Evolutionary conservation across 495 filamentous ascomycete species (phyloP), one percentile per base, ranked within the genome.

Genomic region (Aspergillus bridgeri): DNA sequence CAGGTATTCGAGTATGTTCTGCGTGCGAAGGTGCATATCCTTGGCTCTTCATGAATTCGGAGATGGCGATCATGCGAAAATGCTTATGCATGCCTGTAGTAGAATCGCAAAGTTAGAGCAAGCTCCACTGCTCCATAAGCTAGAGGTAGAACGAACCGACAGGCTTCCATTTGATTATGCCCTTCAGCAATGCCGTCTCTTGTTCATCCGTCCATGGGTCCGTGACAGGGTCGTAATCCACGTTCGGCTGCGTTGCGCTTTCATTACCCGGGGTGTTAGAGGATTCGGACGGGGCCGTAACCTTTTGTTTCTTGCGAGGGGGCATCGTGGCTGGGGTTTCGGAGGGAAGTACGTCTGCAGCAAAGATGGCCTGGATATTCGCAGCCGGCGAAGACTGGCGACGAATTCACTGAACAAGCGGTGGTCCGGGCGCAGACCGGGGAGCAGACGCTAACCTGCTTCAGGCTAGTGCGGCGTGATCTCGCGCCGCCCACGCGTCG

Each of bases 141-240:
- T 18, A 13, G 20, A 44, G 11, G 23, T 24, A 6, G 47, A 59
- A 78, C 79, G 68, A 67, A 92, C 93, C 94, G 59, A 92, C 91
- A 43, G 94, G 94, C 67, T 98, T 98, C 86, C 91, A 95, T 68
- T 86, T 83, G 48, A 98, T 91, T 52, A 91, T 81, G 43, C 85
- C 89, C 67, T 97, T 97, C 75, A 97, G 89, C 3, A 98, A 76
- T 5, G 87, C 89, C 3, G 90, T 90, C 61, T 96, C 89, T 67
- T 98, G 93, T 62, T 96, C 94, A 68, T 97, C 91, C 0, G 91
- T 96, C 94, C 94, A 98, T 1, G 86, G 83, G 51, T 95, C 90
- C 42, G 82, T 82, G 18, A 87, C 68, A 6, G 73, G 59, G 58
- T 78, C 75, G 59, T 78, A 73, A 24, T 75, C 72, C 8, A 67